These are phyloP conservation scores for Phylloporus sp. DNA, from an alignment of 768 basidiomycete species.

Conservation along the genomic window DNA sequence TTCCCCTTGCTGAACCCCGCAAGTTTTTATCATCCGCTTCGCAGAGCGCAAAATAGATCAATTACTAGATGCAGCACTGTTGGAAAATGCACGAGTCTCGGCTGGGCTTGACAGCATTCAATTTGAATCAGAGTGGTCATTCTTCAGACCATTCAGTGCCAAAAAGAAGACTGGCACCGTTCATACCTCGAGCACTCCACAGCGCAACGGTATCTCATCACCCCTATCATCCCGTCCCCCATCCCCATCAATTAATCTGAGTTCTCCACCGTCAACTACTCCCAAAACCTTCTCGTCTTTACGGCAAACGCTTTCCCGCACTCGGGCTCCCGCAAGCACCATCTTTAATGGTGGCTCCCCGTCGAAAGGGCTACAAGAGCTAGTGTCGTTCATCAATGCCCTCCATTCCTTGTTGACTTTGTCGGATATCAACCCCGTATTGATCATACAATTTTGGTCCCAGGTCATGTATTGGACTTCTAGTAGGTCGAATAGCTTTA, in stretches of 20 bases:
- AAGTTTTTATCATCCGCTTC: slow-evolving; percentile 93
- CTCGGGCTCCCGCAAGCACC: slow-evolving; percentile 48
- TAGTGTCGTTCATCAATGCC: slow-evolving; percentile 80
- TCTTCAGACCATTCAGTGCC: slow-evolving; percentile 66
- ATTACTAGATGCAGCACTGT: slow-evolving; percentile 73
- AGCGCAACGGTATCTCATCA: slow-evolving; percentile 37
- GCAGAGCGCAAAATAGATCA: slow-evolving; percentile 87
- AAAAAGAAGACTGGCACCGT: slow-evolving; percentile 48
- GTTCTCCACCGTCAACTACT: slow-evolving; percentile 41
- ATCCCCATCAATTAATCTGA: slow-evolving; percentile 47
- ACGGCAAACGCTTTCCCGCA: slow-evolving; percentile 56
- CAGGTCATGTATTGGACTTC: slow-evolving; percentile 99
- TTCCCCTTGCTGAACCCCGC: slow-evolving; percentile 1
- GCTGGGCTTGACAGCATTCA: slow-evolving; percentile 77
- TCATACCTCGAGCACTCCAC: slow-evolving; percentile 28
- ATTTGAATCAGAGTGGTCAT: slow-evolving; percentile 97
- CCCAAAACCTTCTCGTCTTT: slow-evolving; percentile 64
- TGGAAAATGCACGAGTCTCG: slow-evolving; percentile 79
- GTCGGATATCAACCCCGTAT: slow-evolving; percentile 85
- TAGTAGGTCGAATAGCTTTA: slow-evolving; percentile 50
- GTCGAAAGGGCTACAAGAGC: slow-evolving; percentile 45
- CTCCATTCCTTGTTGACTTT: slow-evolving; percentile 79
- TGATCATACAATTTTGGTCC: slow-evolving; percentile 89
- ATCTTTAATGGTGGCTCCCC: slow-evolving; percentile 46
- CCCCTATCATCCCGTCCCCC: slow-evolving; percentile 44